phyloP scores from a whole-genome alignment of 164 flowering plant genomes.

The Macadamia integrifolia region DNA sequence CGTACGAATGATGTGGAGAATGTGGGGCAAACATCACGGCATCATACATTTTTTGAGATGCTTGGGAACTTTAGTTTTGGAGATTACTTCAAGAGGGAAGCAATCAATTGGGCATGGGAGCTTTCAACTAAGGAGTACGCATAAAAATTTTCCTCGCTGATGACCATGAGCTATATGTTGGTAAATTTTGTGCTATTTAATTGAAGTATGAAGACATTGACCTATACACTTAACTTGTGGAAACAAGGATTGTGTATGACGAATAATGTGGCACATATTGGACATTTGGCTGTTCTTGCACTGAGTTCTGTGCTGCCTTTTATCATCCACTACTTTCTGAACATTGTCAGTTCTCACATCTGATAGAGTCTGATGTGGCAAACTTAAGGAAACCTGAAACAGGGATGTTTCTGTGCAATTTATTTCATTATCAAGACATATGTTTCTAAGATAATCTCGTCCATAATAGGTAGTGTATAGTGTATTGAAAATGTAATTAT shows the following conservation, averaged over 20 bases:
- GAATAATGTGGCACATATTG: background rate
- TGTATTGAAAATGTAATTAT: no score
- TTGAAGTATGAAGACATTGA: conserved; percentile 6
- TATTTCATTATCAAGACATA: no score
- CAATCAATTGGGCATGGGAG: conserved; percentile 98
- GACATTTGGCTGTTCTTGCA: background rate
- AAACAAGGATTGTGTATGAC: no score
- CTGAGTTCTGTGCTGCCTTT: no score
- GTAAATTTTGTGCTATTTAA: conserved; percentile 21
- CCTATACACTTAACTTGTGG: background rate
- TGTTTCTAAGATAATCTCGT: no score
- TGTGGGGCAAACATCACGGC: conserved; percentile 82
- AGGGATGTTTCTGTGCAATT: no score
- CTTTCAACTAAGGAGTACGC: conserved; percentile 81
- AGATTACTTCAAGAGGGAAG: conserved; percentile 95
- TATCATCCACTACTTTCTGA: no score
- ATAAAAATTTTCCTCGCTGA: conserved; percentile 18
- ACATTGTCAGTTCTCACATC: no score
- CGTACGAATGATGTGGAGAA: conserved; percentile 94
- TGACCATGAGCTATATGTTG: conserved; percentile 24
- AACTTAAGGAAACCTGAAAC: no score
- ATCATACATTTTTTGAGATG: conserved; percentile 97
- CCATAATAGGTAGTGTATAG: no score
- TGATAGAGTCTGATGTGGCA: no score
- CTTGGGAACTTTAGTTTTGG: conserved; percentile 98